Conservation (phyloP, 805 yeast genomes). For the Zygosaccharomyces pseudorouxii region DNA sequence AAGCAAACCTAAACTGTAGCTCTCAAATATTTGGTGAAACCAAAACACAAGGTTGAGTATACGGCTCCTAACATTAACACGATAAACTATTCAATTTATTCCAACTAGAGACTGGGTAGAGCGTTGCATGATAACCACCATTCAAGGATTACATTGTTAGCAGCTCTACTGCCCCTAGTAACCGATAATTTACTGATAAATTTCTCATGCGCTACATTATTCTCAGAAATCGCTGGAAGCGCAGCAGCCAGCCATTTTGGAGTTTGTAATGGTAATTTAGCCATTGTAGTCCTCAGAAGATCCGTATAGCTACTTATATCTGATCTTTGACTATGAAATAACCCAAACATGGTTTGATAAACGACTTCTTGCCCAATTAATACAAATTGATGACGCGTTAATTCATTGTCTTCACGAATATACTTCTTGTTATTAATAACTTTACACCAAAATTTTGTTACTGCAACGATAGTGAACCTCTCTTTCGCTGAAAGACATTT, state of each 20-base stretch:
- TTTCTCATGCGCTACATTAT: slow-evolving; percentile 36
- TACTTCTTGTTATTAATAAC: slow-evolving; percentile 46
- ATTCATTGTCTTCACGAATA: slow-evolving; percentile 39
- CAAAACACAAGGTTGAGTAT: too few relatives aligned
- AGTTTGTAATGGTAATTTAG: slow-evolving; percentile 45
- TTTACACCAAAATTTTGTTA: slow-evolving; percentile 50
- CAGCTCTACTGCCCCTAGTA: slow-evolving; percentile 63
- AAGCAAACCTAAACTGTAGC: too few relatives aligned
- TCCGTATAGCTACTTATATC: slow-evolving; percentile 56
- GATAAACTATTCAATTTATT: not conserved
- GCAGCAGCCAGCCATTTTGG: slow-evolving; percentile 44
- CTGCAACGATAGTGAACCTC: slow-evolving; percentile 46
- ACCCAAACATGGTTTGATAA: slow-evolving; percentile 36
- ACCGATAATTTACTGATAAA: slow-evolving; percentile 53
- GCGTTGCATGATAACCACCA: slow-evolving; percentile 66
- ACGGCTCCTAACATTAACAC: too few relatives aligned
- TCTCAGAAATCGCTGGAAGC: slow-evolving; percentile 28
- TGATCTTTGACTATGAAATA: slow-evolving; percentile 53
- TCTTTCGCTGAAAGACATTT: slow-evolving; percentile 42
- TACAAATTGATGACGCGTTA: slow-evolving; percentile 28
- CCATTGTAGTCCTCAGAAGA: slow-evolving; percentile 45
- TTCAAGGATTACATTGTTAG: slow-evolving; percentile 52
- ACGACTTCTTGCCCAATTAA: slow-evolving; percentile 30
- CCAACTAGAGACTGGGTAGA: slow-evolving; percentile 19
- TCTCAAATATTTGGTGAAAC: not conserved